Evolutionary conservation across 192 early-diverging fungal species (phyloP), one percentile per base, ranked within the genome.

Genomic region (Helicostylum pulchrum): DNA sequence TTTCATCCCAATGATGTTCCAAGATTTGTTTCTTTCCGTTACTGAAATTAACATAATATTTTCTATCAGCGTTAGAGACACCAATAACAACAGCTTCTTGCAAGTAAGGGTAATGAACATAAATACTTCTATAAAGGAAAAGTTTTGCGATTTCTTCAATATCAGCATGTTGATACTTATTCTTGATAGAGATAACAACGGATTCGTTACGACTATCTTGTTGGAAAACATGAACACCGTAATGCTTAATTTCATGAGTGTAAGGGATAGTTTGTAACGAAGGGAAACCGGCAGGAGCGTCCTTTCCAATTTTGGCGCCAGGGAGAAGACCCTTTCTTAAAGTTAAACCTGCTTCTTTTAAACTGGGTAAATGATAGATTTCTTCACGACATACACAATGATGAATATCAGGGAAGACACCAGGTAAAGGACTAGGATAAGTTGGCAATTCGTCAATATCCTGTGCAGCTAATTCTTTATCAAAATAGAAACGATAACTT

Each of bases 101-200:
- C 60, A 98, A 74, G 65, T 91, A 95, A 30, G 97, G 97, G 87
- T 93, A 99, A 1, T 81, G 85, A 62, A 88, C 78, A 79, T 78
- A 89, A 15, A 93, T 74, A 5, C 71, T 68, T 52, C 83, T 81
- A 31, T 89, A 85, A 51, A 90, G 39, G 58, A 82, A 71, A 7
- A 72, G 55, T 50, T 76, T 57, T 0, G 86, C 88, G 43, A 92
- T 63, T 2, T 80, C 76, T 44, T 90, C 83, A 2, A 79, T 80
- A 23, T 71, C 69, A 8, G 67, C 63, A 15, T 77, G 69, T 21
- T 88, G 81, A 60, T 71, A 85, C 42, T 56, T 44, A 61, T 88
- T 87, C 17, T 71, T 45, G 21, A 88, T 60, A 20, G 78, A 83
- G 48, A 94, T 73, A 7, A 92, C 78, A 68, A 94, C 80, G 7